Evolutionary conservation across 1,139 yeast genomes (phyloP).

Genomic region (Diutina mesorugosa): DNA sequence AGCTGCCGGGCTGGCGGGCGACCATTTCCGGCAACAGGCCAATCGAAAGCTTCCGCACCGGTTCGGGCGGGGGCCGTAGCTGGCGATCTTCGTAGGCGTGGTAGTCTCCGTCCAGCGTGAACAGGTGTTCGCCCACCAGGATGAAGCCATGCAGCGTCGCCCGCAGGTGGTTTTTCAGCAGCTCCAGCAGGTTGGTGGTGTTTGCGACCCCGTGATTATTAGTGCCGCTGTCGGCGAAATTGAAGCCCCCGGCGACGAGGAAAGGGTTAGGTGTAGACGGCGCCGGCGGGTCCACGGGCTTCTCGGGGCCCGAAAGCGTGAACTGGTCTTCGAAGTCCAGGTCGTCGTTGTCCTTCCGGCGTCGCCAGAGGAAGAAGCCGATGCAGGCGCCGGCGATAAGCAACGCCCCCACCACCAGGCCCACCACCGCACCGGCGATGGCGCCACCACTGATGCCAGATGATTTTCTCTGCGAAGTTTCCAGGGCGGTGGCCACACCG

Average conservation of each 20-base stretch:
- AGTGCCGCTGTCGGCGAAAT: not conserved
- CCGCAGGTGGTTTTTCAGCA: not conserved
- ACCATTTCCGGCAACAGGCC: constrained; percentile 61
- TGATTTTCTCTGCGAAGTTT: not conserved
- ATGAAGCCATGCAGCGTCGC: not conserved
- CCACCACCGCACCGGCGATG: constrained; percentile 64
- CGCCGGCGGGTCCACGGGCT: constrained; percentile 7
- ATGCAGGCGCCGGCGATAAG: constrained; percentile 13
- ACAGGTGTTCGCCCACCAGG: constrained; percentile 2
- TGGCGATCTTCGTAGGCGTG: constrained; percentile 1
- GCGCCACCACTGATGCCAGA: constrained; percentile 41
- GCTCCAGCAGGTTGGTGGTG: not conserved
- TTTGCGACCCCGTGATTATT: not conserved
- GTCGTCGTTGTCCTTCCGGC: constrained; percentile 20
- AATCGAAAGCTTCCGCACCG: constrained; percentile 24
- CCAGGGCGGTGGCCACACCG: not conserved
- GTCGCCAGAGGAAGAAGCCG: constrained; percentile 31
- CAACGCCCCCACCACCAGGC: constrained; percentile 40
- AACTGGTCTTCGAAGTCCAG: constrained; percentile 7
- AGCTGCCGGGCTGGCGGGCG: constrained; percentile 30
- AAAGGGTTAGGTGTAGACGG: constrained; percentile 13
- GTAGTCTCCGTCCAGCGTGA: constrained; percentile 1
- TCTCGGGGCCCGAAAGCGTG: constrained; percentile 8
- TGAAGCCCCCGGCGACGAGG: constrained; percentile 9
- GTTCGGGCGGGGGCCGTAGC: not conserved